Evolutionary conservation across 148 eudicot genomes (phyloP).

Genomic region (Amaranthus cruentus): DNA sequence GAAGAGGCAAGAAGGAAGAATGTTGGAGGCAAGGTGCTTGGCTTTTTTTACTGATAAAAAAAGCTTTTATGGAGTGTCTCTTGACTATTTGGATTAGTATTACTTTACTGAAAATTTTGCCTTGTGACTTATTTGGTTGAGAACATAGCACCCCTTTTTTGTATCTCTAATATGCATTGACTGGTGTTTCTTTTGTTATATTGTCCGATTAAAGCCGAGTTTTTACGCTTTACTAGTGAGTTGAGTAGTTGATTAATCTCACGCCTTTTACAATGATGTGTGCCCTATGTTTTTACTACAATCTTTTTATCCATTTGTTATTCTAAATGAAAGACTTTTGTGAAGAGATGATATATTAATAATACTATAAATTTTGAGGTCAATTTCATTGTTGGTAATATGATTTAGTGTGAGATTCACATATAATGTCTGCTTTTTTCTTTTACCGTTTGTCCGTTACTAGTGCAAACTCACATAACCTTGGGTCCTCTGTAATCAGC

Average conservation of each 20-base stretch:
- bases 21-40: slow-evolving; percentile 75
- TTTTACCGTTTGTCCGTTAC: background rate
- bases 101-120: background rate
- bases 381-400: background rate
- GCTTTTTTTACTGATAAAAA: slow-evolving; percentile 50
- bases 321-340: background rate
- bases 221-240: background rate
- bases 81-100: background rate
- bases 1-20: slow-evolving; percentile 79
- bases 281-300: background rate
- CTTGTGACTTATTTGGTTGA: background rate
- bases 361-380: background rate
- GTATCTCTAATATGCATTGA: background rate
- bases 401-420: background rate
- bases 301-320: background rate
- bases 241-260: background rate
- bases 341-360: background rate
- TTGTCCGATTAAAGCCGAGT: background rate
- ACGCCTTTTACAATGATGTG: background rate
- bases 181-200: background rate
- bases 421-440: background rate
- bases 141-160: background rate
- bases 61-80: background rate
- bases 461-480: too few species aligned
- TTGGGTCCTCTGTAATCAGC: too few species aligned